Conservation (phyloP, 1,284 basidiomycete genomes). For the Fomitopsis betulina region DNA sequence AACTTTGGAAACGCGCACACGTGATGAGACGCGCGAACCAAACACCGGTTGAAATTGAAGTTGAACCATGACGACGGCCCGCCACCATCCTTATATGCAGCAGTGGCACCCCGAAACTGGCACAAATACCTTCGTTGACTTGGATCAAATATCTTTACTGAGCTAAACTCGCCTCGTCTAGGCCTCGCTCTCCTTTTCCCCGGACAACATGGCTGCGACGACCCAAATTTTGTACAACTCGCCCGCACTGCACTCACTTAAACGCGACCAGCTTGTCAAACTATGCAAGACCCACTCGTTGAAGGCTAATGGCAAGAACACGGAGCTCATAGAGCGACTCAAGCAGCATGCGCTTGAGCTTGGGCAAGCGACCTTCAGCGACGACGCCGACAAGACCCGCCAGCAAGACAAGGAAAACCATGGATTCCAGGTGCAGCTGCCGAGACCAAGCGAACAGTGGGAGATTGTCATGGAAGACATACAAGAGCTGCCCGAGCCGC, state of each 20-base stretch:
- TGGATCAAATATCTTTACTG: not conserved
- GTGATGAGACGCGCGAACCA: not conserved
- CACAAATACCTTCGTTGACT: not conserved
- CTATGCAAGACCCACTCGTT: slow-evolving; percentile 76
- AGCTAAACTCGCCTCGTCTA: not conserved
- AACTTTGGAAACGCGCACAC: not conserved
- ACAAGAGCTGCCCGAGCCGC: slow-evolving; percentile 52
- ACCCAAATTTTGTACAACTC: slow-evolving; percentile 78
- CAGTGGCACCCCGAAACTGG: too few species aligned
- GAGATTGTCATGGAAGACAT: slow-evolving; percentile 76
- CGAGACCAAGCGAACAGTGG: slow-evolving; percentile 70
- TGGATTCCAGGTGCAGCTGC: slow-evolving; percentile 21
- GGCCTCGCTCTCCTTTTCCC: not conserved
- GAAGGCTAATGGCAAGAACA: slow-evolving; percentile 74
- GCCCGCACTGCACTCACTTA: slow-evolving; percentile 71
- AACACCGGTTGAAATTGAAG: not conserved
- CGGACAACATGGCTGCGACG: slow-evolving; percentile 49
- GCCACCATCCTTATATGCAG: not conserved
- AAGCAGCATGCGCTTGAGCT: slow-evolving; percentile 58
- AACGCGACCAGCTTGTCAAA: slow-evolving; percentile 75
- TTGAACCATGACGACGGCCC: not conserved
- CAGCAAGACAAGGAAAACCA: slow-evolving; percentile 20
- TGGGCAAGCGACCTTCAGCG: slow-evolving; percentile 37
- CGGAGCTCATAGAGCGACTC: slow-evolving; percentile 62
- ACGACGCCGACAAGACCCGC: slow-evolving; percentile 21